Conservation (phyloP, 805 yeast genomes). For the Maudiozyma serrabonitensis region DNA sequence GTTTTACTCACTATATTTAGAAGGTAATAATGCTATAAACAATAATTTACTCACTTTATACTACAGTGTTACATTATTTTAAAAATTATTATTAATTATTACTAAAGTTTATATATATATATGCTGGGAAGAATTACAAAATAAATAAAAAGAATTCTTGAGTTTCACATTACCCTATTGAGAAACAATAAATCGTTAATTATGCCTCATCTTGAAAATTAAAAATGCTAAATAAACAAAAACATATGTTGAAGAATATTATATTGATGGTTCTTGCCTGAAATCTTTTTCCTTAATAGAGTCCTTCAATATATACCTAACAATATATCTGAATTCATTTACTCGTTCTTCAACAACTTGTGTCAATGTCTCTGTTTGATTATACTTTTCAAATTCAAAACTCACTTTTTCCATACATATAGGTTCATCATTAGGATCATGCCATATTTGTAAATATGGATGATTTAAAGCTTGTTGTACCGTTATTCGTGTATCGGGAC, state of each 20-base stretch:
- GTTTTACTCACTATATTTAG: too few species aligned
- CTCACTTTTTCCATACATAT: constrained; percentile 71
- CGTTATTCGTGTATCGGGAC: constrained; percentile 72
- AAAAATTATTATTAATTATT: too few species aligned
- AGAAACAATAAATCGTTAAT: too few species aligned
- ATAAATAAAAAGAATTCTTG: too few species aligned
- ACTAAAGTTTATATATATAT: too few species aligned
- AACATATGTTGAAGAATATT: not conserved
- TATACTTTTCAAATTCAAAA: constrained; percentile 77
- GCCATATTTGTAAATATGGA: constrained; percentile 83
- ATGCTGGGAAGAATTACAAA: too few species aligned
- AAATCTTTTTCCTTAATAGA: not conserved
- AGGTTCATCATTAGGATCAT: constrained; percentile 86
- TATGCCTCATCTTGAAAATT: not conserved
- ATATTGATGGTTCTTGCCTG: not conserved
- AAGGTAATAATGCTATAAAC: too few species aligned
- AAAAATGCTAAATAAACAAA: too few species aligned
- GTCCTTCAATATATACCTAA: constrained; percentile 17
- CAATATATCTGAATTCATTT: constrained; percentile 63
- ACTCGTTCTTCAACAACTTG: constrained; percentile 74
- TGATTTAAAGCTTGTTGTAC: constrained; percentile 83
- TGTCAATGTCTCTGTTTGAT: constrained; percentile 69
- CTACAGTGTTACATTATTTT: too few species aligned
- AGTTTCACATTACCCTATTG: too few species aligned
- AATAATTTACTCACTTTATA: too few species aligned